Conservation (phyloP, 768 basidiomycete genomes). For the Boletus coccyginus region DNA sequence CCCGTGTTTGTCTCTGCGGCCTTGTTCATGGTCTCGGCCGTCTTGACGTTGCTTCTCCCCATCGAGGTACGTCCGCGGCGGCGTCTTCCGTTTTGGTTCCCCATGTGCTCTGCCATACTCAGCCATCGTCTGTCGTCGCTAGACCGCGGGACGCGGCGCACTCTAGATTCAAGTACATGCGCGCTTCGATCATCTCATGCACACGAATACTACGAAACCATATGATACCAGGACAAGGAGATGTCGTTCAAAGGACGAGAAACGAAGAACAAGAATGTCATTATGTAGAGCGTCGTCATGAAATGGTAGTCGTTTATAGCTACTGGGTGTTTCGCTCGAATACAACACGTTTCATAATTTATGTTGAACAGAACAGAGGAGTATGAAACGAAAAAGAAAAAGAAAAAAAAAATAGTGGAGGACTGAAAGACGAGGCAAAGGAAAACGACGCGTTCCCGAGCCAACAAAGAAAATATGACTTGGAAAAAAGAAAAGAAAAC, state of each 20-base stretch:
- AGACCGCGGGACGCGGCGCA: constrained; percentile 29
- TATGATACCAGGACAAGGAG: too few species aligned
- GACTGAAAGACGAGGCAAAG: not conserved
- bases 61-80: constrained; percentile 39
- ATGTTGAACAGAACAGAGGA: not conserved
- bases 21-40: constrained; percentile 41
- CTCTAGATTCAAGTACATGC: constrained; percentile 2
- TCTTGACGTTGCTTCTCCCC: constrained; percentile 42
- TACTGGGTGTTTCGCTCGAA: not conserved
- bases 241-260: not conserved
- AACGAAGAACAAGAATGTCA: not conserved
- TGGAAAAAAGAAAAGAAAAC: not conserved
- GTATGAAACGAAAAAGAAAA: not conserved
- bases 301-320: not conserved
- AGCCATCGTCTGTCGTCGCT: not conserved
- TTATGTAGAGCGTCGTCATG: not conserved
- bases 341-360: constrained; percentile 8
- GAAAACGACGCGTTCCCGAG: not conserved
- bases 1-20: constrained; percentile 49
- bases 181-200: too few species aligned
- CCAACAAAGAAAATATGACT: not conserved
- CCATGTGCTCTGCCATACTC: not conserved
- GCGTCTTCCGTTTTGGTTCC: not conserved
- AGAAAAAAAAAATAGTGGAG: not conserved
- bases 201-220: too few species aligned